Evolutionary conservation across 2,329 filamentous ascomycete genomes (phyloP), one percentile per base, ranked within the genome.

Genomic region (Chaetothyriales sp.): DNA sequence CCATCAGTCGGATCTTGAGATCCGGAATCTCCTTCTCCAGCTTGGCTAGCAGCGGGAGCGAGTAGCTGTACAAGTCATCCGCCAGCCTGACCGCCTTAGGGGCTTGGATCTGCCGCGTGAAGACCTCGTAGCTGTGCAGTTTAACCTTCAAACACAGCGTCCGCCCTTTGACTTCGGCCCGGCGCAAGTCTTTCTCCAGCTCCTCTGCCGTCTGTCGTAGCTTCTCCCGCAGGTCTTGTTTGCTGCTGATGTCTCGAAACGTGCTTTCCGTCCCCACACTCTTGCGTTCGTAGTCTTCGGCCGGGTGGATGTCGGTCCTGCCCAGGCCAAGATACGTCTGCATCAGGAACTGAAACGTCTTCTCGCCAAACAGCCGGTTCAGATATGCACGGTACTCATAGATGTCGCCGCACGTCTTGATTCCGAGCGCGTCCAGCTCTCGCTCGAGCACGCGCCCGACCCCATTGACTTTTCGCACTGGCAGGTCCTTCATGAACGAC

Each of bases 231-330:
- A 97, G 72, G 53, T 83, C 77, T 0, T 70, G 67, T 13, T 82
- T 78, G 50, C 83, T 81, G 1, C 78, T 79, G 62, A 94, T 80
- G 47, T 95, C 89, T 43, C 77, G 73, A 61, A 98, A 98, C 0
- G 90, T 97, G 56, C 84, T 85, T 67, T 98, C 92, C 0, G 89
- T 95, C 18, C 92, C 90, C 1, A 97, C 85, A 58, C 87, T 94
- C 66, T 97, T 97, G 15, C 92, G 80, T 64, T 94, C 88, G 59
- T 89, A 88, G 52, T 90, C 88, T 61, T 94, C 89, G 0, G 86
- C 85, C 0, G 89, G 90, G 54, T 90, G 85, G 3, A 97, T 78
- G 44, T 78, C 80, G 0, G 90, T 97, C 29, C 89, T 77, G 0
- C 92, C 92, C 0, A 97, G 74, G 0, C 92, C 92, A 0, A 97